Conservation (phyloP, 106 monocot genomes). For the Agapanthus africanus region DNA sequence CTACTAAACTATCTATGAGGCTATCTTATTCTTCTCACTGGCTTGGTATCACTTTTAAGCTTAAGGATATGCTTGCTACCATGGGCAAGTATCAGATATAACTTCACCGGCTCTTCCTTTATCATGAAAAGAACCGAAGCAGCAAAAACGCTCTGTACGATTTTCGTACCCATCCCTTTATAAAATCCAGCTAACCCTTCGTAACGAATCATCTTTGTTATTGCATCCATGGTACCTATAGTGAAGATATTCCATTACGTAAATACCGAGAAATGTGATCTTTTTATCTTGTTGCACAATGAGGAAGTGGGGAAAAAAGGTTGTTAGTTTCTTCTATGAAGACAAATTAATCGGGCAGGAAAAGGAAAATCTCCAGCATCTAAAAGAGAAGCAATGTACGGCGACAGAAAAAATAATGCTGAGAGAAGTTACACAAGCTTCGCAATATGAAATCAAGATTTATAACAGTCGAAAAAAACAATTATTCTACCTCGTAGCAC, state of each 20-base stretch:
- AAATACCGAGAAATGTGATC: not conserved
- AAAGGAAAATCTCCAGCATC: not conserved
- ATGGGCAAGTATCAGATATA: constrained; percentile 13
- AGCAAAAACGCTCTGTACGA: constrained; percentile 85
- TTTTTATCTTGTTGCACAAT: not conserved
- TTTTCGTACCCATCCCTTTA: constrained; percentile 91
- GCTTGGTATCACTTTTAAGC: not conserved
- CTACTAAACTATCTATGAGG: not conserved
- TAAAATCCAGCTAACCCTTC: constrained; percentile 71
- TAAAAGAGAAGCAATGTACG: too few species aligned
- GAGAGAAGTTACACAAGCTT: not conserved
- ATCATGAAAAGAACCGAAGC: constrained; percentile 84
- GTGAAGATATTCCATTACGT: not conserved
- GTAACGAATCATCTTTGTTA: constrained; percentile 62
- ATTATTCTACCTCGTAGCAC: not conserved
- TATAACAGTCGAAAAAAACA: not conserved
- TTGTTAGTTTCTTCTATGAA: not conserved
- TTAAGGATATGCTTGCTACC: not conserved
- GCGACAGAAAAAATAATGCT: not conserved
- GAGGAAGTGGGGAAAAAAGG: not conserved
- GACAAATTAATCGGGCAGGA: not conserved
- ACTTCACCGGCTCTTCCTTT: constrained; percentile 83
- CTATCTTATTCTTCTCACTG: not conserved
- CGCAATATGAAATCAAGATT: not conserved
- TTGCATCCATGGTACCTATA: constrained; percentile 74